These are phyloP conservation scores for Dioszegia hungarica DNA, from an alignment of 768 basidiomycete species.

Conservation along the genomic window DNA sequence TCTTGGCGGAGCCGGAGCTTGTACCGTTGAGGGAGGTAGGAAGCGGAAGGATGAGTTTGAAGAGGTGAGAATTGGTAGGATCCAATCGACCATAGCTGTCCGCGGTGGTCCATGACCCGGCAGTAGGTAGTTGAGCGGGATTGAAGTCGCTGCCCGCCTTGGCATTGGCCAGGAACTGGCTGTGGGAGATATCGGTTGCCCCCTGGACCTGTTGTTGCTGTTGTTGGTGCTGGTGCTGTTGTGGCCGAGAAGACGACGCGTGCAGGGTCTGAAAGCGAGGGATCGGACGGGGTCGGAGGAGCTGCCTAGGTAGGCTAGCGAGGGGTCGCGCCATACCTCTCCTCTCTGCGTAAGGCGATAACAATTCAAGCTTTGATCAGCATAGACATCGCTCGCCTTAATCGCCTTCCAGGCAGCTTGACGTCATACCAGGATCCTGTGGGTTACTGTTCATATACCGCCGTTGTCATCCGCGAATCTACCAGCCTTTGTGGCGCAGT, in stretches of 20 bases:
- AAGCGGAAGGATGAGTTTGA: slow-evolving; percentile 62
- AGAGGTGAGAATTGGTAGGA: slow-evolving; percentile 62
- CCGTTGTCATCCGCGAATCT: background rate
- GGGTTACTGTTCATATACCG: background rate
- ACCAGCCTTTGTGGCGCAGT: slow-evolving; percentile 6
- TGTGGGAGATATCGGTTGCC: slow-evolving; percentile 36
- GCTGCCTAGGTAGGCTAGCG: background rate
- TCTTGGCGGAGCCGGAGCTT: too few species aligned
- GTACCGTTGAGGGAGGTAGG: slow-evolving; percentile 28
- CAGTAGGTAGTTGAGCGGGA: slow-evolving; percentile 27
- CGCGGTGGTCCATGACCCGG: slow-evolving; percentile 9
- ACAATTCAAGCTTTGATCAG: background rate
- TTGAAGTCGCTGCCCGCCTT: slow-evolving; percentile 37
- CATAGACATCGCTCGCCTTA: background rate
- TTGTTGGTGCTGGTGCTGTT: too few species aligned
- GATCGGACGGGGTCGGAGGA: background rate
- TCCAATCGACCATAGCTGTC: slow-evolving; percentile 56
- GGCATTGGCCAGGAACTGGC: slow-evolving; percentile 33
- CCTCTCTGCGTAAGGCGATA: background rate
- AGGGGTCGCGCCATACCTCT: background rate
- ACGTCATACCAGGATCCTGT: background rate
- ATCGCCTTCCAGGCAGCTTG: background rate
- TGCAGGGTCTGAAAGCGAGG: background rate
- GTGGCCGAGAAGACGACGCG: background rate
- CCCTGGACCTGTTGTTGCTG: slow-evolving; percentile 25